phyloP scores from a whole-genome alignment of 306 rosid genomes.

The Potentilla sterilis region DNA sequence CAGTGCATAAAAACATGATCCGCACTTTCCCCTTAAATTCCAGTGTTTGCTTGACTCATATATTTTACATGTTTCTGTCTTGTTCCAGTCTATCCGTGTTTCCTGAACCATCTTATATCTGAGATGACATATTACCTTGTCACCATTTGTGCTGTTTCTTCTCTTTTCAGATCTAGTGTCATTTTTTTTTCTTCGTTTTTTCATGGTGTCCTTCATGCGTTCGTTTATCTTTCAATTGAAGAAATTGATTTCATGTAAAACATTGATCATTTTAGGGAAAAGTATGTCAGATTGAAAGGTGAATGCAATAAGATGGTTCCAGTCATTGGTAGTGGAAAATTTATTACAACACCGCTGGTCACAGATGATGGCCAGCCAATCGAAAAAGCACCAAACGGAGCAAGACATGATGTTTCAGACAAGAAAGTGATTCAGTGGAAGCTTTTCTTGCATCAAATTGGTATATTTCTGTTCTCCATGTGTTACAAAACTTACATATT shows the following conservation, averaged over 20 bases:
- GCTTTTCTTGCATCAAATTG: slow-evolving; percentile 78
- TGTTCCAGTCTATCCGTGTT: background rate
- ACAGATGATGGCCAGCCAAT: slow-evolving; percentile 48
- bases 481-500: slow-evolving; percentile 8
- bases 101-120: background rate
- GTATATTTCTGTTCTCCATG: slow-evolving; percentile 37
- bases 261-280: slow-evolving; percentile 56
- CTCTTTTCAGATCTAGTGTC: background rate
- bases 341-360: slow-evolving; percentile 55
- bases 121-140: background rate
- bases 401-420: slow-evolving; percentile 39
- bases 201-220: slow-evolving; percentile 18
- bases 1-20: too few relatives aligned
- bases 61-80: background rate
- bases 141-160: background rate
- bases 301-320: slow-evolving; percentile 85
- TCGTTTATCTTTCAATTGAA: slow-evolving; percentile 10
- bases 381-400: slow-evolving; percentile 37
- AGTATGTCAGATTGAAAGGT: slow-evolving; percentile 66
- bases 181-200: background rate
- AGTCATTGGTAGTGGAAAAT: slow-evolving; percentile 69
- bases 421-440: slow-evolving; percentile 74
- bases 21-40: too few relatives aligned
- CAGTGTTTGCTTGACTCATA: background rate
- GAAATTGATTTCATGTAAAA: slow-evolving; percentile 17